A percentile compares a stretch with the other conserved stretches of the same genome.
These are phyloP conservation scores for Fusarium sulawesiense DNA, from an alignment of 2,329 filamentous ascomycete genomes.

Conservation along the genomic window DNA sequence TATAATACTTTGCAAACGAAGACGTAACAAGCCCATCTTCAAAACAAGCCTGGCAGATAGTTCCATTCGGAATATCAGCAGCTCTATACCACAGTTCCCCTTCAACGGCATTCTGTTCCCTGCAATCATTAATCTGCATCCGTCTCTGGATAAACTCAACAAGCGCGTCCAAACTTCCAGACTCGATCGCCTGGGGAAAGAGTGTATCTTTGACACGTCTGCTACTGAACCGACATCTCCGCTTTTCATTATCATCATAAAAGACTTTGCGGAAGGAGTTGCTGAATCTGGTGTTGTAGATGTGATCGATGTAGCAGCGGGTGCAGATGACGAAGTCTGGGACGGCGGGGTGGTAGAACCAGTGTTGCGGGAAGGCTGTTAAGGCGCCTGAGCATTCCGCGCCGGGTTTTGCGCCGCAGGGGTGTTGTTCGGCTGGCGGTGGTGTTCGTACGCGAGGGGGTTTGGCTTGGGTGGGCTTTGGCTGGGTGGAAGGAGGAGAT, in stretches of 20 bases:
- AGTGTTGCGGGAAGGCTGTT: conserved; percentile 49
- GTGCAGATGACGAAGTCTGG: conserved; percentile 52
- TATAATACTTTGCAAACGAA: conserved; percentile 48
- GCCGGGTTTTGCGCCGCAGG: conserved; percentile 32
- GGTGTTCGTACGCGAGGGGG: conserved; percentile 31
- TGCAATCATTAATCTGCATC: conserved; percentile 33
- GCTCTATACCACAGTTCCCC: conserved; percentile 51
- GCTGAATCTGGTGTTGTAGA: conserved; percentile 48
- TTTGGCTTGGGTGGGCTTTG: not conserved
- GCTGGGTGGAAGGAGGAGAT: not conserved
- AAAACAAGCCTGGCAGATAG: conserved; percentile 55
- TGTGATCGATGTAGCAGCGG: conserved; percentile 53
- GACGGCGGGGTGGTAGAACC: conserved; percentile 52
- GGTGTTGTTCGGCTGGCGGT: conserved; percentile 20
- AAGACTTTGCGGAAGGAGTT: conserved; percentile 42
- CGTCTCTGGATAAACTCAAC: conserved; percentile 48
- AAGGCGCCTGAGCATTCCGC: conserved; percentile 44
- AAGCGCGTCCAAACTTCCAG: conserved; percentile 44
- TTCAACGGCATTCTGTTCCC: conserved; percentile 18
- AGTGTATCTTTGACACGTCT: conserved; percentile 49
- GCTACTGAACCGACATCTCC: conserved; percentile 52
- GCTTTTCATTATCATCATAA: conserved; percentile 43
- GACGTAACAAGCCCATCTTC: conserved; percentile 50
- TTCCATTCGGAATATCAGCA: conserved; percentile 46
- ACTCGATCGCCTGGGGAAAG: conserved; percentile 45